phyloP scores from a whole-genome alignment of 169 alveolate species.

The Sarcocystis neurona region DNA sequence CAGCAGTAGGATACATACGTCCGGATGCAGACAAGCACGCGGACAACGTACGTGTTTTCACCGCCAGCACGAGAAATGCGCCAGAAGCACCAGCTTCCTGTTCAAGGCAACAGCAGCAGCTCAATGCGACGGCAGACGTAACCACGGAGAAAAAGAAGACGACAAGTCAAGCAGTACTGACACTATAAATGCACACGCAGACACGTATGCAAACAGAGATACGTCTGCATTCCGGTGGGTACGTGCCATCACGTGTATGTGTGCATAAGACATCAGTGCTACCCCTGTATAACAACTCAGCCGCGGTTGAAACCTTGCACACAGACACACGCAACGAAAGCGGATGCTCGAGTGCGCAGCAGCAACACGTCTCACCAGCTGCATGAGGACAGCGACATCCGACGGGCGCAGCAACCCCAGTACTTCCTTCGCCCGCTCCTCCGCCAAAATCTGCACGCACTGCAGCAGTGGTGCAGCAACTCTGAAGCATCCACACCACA shows the following conservation, averaged over 20 bases:
- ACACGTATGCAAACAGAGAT: neutral
- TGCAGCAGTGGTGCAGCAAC: slow-evolving; percentile 6
- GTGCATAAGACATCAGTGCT: neutral
- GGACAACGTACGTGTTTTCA: too few relatives aligned
- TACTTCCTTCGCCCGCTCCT: neutral
- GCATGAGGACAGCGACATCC: neutral
- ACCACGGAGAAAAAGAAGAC: too few relatives aligned
- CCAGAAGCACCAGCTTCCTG: too few relatives aligned
- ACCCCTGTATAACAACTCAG: neutral
- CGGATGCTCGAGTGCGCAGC: neutral
- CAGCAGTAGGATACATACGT: too few relatives aligned
- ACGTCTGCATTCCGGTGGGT: neutral
- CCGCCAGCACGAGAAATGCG: too few relatives aligned
- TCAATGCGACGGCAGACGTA: too few relatives aligned
- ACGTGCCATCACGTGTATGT: neutral
- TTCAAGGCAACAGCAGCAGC: too few relatives aligned
- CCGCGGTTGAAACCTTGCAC: too few relatives aligned
- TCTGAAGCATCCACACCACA: neutral
- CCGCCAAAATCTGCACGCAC: slow-evolving; percentile 4
- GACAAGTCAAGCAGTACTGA: too few relatives aligned
- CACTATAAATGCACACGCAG: neutral
- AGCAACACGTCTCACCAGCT: neutral
- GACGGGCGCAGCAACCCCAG: neutral
- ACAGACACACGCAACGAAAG: too few relatives aligned
- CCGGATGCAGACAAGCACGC: too few relatives aligned